These are phyloP conservation scores for Neurospora sp. DNA, from an alignment of 495 filamentous ascomycete genomes.

Conservation along the genomic window DNA sequence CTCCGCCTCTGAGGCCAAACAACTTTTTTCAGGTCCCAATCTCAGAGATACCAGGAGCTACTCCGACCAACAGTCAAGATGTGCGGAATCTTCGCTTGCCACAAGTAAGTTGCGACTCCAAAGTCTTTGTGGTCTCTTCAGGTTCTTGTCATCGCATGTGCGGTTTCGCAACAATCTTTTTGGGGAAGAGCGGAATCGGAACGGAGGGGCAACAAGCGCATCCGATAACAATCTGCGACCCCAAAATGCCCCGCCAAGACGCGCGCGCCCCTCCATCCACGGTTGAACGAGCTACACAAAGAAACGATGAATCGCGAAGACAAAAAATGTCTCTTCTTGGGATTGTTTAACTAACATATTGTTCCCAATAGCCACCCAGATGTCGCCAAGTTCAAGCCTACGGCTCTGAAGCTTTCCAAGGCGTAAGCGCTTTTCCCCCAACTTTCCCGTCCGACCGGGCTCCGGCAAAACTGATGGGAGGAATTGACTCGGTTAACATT, in stretches of 20 bases:
- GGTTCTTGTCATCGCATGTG: background rate
- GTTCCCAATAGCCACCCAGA: constrained; percentile 66
- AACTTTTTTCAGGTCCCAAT: constrained; percentile 5
- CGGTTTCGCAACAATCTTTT: constrained; percentile 3
- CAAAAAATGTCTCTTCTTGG: background rate
- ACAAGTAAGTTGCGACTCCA: constrained; percentile 51
- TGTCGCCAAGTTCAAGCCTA: constrained; percentile 93
- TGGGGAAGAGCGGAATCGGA: background rate
- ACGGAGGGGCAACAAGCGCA: constrained; percentile 23
- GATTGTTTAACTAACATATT: constrained; percentile 3
- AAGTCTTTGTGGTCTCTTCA: background rate
- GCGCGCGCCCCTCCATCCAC: background rate
- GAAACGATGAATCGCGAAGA: background rate
- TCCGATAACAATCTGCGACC: background rate
- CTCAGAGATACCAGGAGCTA: background rate
- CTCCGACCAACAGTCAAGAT: constrained; percentile 25
- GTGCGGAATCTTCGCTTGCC: constrained; percentile 91
- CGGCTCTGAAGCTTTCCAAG: constrained; percentile 90
- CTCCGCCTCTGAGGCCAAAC: constrained; percentile 15
- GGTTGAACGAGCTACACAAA: background rate
- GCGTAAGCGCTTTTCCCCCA: constrained; percentile 48
- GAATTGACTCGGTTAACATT: constrained; percentile 26
- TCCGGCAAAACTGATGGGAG: background rate
- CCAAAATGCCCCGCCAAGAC: constrained; percentile 9
- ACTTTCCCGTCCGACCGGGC: background rate